These are phyloP conservation scores for Clausena lansium DNA, from an alignment of 345 rosid genomes.

Conservation along the genomic window DNA sequence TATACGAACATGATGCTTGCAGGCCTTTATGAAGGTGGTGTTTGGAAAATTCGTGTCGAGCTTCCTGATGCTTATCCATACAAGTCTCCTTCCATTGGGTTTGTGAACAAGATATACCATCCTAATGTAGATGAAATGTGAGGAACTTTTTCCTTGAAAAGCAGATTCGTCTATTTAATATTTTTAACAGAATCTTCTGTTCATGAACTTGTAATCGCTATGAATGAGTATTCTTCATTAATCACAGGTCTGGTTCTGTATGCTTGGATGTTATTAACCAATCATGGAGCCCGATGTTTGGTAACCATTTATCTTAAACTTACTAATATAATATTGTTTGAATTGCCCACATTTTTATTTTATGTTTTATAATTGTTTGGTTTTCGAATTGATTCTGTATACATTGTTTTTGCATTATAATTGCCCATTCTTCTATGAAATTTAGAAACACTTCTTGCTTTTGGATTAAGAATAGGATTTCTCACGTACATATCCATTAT, in stretches of 20 bases:
- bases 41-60: constrained; percentile 71
- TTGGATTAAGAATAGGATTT: neutral
- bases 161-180: neutral
- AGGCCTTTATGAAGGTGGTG: constrained; percentile 75
- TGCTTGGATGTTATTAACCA: constrained; percentile 79
- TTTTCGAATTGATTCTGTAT: neutral
- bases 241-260: constrained; percentile 64
- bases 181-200: constrained; percentile 1
- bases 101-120: constrained; percentile 73
- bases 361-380: neutral
- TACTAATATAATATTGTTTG: neutral
- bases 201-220: neutral
- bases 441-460: neutral
- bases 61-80: constrained; percentile 81
- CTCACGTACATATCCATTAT: constrained; percentile 2
- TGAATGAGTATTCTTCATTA: constrained; percentile 2
- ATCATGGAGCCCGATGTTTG: constrained; percentile 85
- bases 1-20: constrained; percentile 21
- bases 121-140: constrained; percentile 79
- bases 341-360: neutral
- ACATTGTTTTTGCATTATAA: neutral
- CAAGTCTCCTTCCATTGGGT: constrained; percentile 74
- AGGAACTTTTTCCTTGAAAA: constrained; percentile 29
- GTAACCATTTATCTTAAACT: constrained; percentile 29
- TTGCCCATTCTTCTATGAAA: neutral